Base-by-base conservation (phyloP, 495 filamentous ascomycete genomes). In the Penicillium chermesinum region DNA sequence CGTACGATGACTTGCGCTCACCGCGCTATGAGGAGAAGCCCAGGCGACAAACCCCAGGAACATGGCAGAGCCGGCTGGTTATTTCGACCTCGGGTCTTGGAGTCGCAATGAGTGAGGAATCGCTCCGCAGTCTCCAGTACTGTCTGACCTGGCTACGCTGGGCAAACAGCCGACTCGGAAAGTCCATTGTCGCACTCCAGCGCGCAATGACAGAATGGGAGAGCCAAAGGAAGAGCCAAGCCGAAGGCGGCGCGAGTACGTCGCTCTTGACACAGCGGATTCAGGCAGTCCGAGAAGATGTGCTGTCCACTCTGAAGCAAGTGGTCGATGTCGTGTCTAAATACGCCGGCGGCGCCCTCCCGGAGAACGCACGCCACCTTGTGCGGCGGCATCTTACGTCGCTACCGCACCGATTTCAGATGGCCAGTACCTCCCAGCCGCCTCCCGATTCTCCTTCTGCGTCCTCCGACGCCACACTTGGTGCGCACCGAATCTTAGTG, bases 91-190 rank as follows among this genome's bases (percentile, higher is more conserved):
- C 87, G 0, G 89, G 88, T 0, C 72, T 96, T 2, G 85, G 88
- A 25, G 83, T 90, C 15, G 89, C 91, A 0, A 87, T 97, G 76
- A 90, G 83, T 56, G 87, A 94, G 16, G 84, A 89, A 56, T 90
- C 85, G 38, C 69, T 94, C 10, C 73, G 78, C 10, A 87, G 80
- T 48, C 70, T 97, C 19, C 85, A 84, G 55, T 88, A 84, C 54
- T 93, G 87, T 54, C 69, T 96, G 13, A 73, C 76, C 15, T 84
- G 85, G 74, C 72, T 96, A n/a, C 75, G 79, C 36, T 80, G 81
- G 75, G 85, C 86, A 2, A 94, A 91, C 52, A 79, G 77, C 10
- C 85, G 86, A 59, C 72, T 97, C 33, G 78, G 79, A 16, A 78
- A 80, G 41, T 71, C 86, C 0, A 82, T 93, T 41, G 65, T 76